These are phyloP conservation scores for Chalciporus piperatus DNA, from an alignment of 768 basidiomycete genomes.

Conservation along the genomic window DNA sequence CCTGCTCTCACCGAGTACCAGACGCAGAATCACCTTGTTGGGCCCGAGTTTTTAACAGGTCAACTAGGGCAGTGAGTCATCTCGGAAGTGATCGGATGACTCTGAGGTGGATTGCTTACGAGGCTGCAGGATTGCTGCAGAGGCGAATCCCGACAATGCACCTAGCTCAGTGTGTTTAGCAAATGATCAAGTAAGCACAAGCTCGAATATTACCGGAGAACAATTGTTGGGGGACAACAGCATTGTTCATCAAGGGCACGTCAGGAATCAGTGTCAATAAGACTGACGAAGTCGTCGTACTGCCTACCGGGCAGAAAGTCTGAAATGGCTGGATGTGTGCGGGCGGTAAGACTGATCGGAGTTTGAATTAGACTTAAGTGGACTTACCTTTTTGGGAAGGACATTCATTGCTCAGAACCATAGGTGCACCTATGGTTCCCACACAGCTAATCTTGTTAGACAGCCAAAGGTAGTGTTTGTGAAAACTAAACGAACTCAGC, in stretches of 20 bases:
- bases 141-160: constrained; percentile 74
- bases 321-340: no score
- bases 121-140: constrained; percentile 73
- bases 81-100: not conserved
- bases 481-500: no score
- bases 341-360: no score
- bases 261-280: no score
- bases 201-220: constrained; percentile 22
- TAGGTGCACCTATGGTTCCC: no score
- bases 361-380: no score
- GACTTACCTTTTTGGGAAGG: no score
- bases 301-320: no score
- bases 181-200: not conserved
- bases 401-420: no score
- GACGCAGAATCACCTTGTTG: constrained; percentile 69
- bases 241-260: constrained; percentile 22
- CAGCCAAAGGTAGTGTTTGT: no score
- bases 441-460: no score
- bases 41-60: constrained; percentile 87
- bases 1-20: constrained; percentile 35
- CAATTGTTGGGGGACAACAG: constrained; percentile 25
- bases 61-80: constrained; percentile 47
- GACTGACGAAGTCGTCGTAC: no score
- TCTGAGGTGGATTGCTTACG: constrained; percentile 47
- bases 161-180: constrained; percentile 39